Evolutionary conservation across 2,329 filamentous ascomycete species (phyloP).

Genomic region (Aspergillus carbonarius): DNA sequence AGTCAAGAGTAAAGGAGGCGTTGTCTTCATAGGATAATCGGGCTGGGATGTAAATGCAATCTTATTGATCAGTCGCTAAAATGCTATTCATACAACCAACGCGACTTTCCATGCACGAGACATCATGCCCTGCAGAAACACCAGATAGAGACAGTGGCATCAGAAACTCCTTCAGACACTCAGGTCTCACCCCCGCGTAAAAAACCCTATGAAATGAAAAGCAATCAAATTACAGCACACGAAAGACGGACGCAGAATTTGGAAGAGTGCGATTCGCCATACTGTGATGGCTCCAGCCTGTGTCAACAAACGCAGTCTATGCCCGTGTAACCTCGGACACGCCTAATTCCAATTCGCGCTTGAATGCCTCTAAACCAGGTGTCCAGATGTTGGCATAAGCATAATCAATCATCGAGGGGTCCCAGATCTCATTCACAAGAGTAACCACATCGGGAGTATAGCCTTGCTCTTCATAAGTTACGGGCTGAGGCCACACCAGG

Average conservation of each 20-base stretch:
- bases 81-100: conserved; percentile 1
- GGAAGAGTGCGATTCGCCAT: background rate
- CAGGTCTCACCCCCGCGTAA: background rate
- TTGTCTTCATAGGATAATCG: too few species aligned
- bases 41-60: background rate
- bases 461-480: conserved; percentile 19
- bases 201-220: background rate
- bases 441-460: conserved; percentile 11
- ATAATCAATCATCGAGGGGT: conserved; percentile 17
- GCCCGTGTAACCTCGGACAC: background rate
- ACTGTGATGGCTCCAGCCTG: background rate
- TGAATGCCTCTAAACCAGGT: conserved; percentile 18
- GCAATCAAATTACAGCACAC: background rate
- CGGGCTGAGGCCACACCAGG: conserved; percentile 23
- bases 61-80: conserved; percentile 1
- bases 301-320: background rate
- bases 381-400: conserved; percentile 15
- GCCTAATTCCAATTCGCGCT: conserved; percentile 1
- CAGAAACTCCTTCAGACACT: background rate
- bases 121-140: background rate
- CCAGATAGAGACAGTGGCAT: background rate
- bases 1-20: background rate
- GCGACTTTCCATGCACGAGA: background rate
- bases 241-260: background rate
- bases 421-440: conserved; percentile 17